Percentiles rank a stretch among this genome's conserved stretches.
phyloP scores from a whole-genome alignment of 495 filamentous ascomycete species.

The Penicillium cosmopolitanum region DNA sequence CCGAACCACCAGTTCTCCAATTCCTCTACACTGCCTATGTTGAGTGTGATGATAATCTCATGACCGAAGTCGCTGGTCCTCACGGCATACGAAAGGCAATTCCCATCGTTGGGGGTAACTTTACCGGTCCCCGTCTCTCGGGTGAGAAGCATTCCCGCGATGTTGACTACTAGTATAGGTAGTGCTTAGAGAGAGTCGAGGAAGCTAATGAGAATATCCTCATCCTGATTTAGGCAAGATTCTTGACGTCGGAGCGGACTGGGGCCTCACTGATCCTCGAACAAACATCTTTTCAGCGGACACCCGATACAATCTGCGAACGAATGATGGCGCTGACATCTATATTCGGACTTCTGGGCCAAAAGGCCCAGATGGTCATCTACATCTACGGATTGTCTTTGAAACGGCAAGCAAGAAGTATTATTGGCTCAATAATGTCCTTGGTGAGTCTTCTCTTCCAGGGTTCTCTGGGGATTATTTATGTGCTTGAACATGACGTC shows the following conservation, averaged over 20 bases:
- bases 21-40: slow-evolving; percentile 37
- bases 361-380: slow-evolving; percentile 22
- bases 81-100: slow-evolving; percentile 31
- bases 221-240: slow-evolving; percentile 22
- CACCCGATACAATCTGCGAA: slow-evolving; percentile 39
- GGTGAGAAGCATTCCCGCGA: neutral
- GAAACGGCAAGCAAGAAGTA: slow-evolving; percentile 33
- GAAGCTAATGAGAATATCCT: too few relatives aligned
- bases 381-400: slow-evolving; percentile 35
- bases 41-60: slow-evolving; percentile 24
- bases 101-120: slow-evolving; percentile 39
- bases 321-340: slow-evolving; percentile 35
- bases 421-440: slow-evolving; percentile 41
- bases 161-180: too few relatives aligned
- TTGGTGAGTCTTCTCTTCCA: slow-evolving; percentile 30
- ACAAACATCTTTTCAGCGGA: slow-evolving; percentile 36
- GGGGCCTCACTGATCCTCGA: slow-evolving; percentile 31
- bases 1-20: neutral
- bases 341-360: slow-evolving; percentile 34
- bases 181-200: too few relatives aligned
- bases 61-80: slow-evolving; percentile 24
- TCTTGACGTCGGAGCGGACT: slow-evolving; percentile 38
- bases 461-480: too few relatives aligned
- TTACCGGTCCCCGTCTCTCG: slow-evolving; percentile 31
- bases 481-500: too few relatives aligned